Percentiles rank a stretch among this genome's conserved stretches.
These are phyloP conservation scores for Crucihimalaya himalaica DNA, from an alignment of 345 rosid genomes.

Conservation along the genomic window DNA sequence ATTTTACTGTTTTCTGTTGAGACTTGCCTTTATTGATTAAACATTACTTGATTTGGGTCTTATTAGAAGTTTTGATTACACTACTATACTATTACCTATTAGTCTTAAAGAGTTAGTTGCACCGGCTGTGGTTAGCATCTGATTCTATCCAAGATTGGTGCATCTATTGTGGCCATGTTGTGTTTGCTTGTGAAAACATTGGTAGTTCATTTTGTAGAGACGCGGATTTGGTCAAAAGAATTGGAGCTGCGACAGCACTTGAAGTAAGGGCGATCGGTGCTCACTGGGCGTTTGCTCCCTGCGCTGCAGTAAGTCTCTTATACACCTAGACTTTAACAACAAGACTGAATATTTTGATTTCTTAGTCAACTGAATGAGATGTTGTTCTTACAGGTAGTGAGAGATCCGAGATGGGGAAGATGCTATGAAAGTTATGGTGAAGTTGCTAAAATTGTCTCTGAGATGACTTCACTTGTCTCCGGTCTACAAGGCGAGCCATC, in stretches of 20 bases:
- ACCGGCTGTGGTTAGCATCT: background rate
- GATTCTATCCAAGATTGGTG: background rate
- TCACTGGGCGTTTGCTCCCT: conserved; percentile 85
- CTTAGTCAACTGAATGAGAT: background rate
- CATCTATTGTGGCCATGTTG: background rate
- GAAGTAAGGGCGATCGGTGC: conserved; percentile 82
- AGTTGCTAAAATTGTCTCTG: conserved; percentile 53
- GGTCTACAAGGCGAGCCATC: conserved; percentile 79
- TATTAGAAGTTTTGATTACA: background rate
- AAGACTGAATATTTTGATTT: background rate
- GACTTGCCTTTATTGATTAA: background rate
- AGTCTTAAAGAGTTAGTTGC: background rate
- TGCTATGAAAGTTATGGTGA: conserved; percentile 86
- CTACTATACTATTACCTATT: background rate
- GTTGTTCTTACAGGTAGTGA: background rate
- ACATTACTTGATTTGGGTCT: background rate
- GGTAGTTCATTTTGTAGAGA: conserved; percentile 46
- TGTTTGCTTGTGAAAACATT: background rate
- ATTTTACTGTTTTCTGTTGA: background rate
- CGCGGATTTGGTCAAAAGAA: conserved; percentile 64
- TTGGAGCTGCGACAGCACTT: conserved; percentile 82
- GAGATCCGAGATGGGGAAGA: conserved; percentile 90
- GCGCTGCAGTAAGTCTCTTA: conserved; percentile 64
- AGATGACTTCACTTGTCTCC: conserved; percentile 61
- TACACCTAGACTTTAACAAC: background rate